A percentile compares a stretch with the other conserved stretches of the same genome.
Conservation (phyloP, 2,329 filamentous ascomycete species). For the Exserohilum turcica region DNA sequence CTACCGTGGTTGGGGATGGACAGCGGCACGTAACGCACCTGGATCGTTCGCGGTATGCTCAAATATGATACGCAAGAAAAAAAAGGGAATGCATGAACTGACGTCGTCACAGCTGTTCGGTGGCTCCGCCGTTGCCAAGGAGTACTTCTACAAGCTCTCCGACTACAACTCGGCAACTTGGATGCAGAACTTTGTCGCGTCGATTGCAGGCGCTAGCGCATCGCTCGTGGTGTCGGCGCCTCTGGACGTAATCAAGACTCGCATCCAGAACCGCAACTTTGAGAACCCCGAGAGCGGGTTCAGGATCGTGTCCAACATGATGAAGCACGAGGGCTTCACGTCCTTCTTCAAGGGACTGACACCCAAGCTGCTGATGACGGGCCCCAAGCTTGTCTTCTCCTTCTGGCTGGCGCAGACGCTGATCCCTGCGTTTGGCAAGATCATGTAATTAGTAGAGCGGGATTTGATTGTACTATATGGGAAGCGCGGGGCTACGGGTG, state of each 20-base stretch:
- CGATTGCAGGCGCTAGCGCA: conserved; percentile 90
- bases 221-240: conserved; percentile 98
- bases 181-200: conserved; percentile 97
- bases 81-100: conserved; percentile 11
- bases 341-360: conserved; percentile 98
- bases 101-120: conserved; percentile 75
- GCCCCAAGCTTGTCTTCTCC: conserved; percentile 97
- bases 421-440: conserved; percentile 85
- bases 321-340: conserved; percentile 80
- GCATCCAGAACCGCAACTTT: conserved; percentile 97
- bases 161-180: conserved; percentile 97
- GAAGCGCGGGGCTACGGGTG: conserved; percentile 23
- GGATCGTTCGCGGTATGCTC: conserved; percentile 88
- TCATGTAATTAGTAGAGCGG: conserved; percentile 54
- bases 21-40: conserved; percentile 92
- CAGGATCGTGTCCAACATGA: conserved; percentile 90
- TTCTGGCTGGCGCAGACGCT: conserved; percentile 99
- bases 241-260: conserved; percentile 97
- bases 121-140: conserved; percentile 95
- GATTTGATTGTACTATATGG: conserved; percentile 36
- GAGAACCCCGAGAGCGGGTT: conserved; percentile 96
- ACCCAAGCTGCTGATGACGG: conserved; percentile 98
- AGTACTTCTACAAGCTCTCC: conserved; percentile 84
- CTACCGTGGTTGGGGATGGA: conserved; percentile 97
- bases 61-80: conserved; percentile 1